Conservation (phyloP, 176 grass and related monocot genomes). For the Phyllostachys edulis region DNA sequence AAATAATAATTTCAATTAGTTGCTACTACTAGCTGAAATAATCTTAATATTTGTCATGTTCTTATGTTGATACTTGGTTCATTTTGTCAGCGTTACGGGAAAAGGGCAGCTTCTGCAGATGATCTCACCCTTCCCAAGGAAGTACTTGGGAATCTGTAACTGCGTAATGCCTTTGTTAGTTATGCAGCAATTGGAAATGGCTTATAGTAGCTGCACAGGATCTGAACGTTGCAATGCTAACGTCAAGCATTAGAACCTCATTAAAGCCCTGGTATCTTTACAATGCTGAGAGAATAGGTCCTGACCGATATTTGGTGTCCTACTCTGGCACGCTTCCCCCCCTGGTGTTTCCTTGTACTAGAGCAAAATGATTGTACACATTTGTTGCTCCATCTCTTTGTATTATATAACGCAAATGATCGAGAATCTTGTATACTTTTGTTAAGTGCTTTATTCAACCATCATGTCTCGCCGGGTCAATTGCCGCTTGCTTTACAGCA, state of each 20-base stretch:
- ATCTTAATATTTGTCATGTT: background rate
- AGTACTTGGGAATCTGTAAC: background rate
- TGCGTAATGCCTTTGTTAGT: slow-evolving; percentile 22
- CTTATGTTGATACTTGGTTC: slow-evolving; percentile 14
- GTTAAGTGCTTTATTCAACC: background rate
- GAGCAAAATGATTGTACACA: slow-evolving; percentile 28
- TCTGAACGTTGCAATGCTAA: slow-evolving; percentile 17
- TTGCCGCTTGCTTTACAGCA: background rate
- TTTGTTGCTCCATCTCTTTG: slow-evolving; percentile 3
- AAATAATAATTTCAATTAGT: background rate
- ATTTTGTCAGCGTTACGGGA: slow-evolving; percentile 59
- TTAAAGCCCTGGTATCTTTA: background rate
- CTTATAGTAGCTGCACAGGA: slow-evolving; percentile 10
- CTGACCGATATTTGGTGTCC: background rate
- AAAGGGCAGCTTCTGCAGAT: slow-evolving; percentile 40
- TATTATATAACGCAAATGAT: background rate
- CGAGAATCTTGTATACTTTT: slow-evolving; percentile 17
- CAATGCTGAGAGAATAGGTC: slow-evolving; percentile 17
- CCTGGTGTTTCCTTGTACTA: background rate
- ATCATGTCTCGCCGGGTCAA: background rate
- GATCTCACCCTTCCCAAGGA: slow-evolving; percentile 36
- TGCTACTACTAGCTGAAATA: background rate
- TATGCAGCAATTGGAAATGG: background rate
- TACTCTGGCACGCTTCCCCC: background rate
- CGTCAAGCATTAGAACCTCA: slow-evolving; percentile 15